Evolutionary conservation across 2,329 filamentous ascomycete genomes (phyloP).

Genomic region (Trichoderma harzianum): DNA sequence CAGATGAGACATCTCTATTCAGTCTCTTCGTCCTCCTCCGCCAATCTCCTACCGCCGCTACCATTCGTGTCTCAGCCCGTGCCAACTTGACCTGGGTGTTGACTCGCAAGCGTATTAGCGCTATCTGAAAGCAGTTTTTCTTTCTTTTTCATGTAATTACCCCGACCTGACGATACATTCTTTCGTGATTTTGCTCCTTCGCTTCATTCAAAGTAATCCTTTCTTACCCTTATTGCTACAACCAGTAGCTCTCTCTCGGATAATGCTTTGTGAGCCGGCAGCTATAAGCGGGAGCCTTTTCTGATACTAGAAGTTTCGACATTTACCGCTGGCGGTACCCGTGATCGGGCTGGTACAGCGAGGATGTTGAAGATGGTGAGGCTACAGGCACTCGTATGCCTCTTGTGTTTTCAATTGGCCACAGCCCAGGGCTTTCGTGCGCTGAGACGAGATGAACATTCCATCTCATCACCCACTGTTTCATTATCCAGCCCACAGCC

Average conservation of each 20-base stretch:
- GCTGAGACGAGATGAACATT: constrained; percentile 34
- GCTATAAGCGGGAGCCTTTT: constrained; percentile 22
- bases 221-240: not conserved
- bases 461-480: not conserved
- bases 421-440: constrained; percentile 33
- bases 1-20: constrained; percentile 10
- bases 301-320: constrained; percentile 19
- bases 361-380: constrained; percentile 36
- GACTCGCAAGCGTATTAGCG: not conserved
- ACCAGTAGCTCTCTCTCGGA: constrained; percentile 5
- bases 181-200: constrained; percentile 1
- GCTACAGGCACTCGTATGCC: constrained; percentile 39
- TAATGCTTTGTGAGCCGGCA: constrained; percentile 22
- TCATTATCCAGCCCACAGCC: constrained; percentile 1
- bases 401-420: constrained; percentile 37
- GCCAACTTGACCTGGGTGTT: constrained; percentile 4
- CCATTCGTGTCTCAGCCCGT: constrained; percentile 15
- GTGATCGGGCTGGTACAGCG: not conserved
- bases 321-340: constrained; percentile 4
- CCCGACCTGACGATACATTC: not conserved
- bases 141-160: not conserved
- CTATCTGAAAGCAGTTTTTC: not conserved
- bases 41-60: constrained; percentile 3
- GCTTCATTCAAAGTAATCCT: not conserved
- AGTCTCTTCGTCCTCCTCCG: not conserved